Evolutionary conservation across 2,329 filamentous ascomycete species (phyloP).

Genomic region (Neofusicoccum parvum): DNA sequence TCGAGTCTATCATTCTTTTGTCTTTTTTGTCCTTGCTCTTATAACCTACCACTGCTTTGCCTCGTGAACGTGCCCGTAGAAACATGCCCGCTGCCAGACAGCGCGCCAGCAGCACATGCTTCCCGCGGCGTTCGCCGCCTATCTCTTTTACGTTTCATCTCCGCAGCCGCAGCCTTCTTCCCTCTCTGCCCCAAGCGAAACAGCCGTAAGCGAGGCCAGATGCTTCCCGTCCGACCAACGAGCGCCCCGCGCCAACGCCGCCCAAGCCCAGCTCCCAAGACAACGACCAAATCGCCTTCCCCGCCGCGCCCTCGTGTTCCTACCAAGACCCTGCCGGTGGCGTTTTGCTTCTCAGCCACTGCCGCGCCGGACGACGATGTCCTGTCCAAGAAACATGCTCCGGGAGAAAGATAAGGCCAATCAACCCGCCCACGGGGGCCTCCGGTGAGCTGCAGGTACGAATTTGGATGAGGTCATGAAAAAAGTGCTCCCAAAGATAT

Average conservation of each 20-base stretch:
- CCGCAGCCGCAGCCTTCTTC: background rate
- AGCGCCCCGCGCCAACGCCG: background rate
- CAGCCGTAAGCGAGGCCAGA: background rate
- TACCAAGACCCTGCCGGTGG: background rate
- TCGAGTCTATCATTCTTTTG: background rate
- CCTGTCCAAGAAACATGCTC: background rate
- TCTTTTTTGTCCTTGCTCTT: background rate
- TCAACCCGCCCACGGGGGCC: background rate
- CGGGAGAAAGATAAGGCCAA: slow-evolving; percentile 10
- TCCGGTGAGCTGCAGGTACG: background rate
- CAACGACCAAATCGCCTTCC: background rate
- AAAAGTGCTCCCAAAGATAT: background rate
- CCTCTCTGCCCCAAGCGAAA: no score
- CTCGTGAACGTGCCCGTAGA: no score
- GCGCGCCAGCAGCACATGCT: no score
- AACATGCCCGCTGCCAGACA: no score
- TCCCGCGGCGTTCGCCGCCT: no score
- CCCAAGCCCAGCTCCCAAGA: background rate
- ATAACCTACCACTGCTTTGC: no score
- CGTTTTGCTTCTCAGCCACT: background rate
- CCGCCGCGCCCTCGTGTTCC: slow-evolving; percentile 1
- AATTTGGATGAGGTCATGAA: background rate
- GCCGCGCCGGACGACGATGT: background rate
- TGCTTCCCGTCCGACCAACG: background rate
- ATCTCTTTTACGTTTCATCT: background rate